These are phyloP conservation scores for Przewalskia tangutica DNA, from an alignment of 257 asterid species.

Conservation along the genomic window DNA sequence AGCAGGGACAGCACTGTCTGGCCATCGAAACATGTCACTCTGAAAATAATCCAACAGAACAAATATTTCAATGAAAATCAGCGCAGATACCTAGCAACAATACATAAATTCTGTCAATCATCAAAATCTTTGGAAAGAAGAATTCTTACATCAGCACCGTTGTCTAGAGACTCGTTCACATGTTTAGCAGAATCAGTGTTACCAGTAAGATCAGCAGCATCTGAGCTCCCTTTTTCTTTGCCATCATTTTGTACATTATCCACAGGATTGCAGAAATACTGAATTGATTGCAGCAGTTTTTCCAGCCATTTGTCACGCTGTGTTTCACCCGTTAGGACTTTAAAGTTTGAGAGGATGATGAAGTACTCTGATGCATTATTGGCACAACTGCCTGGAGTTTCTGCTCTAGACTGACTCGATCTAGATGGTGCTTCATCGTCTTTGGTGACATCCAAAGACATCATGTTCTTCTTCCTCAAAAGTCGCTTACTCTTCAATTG, in stretches of 20 bases:
- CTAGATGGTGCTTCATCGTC: conserved; percentile 45
- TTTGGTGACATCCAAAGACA: conserved; percentile 59
- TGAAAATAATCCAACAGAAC: conserved; percentile 15
- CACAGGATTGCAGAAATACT: conserved; percentile 36
- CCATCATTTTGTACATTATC: conserved; percentile 25
- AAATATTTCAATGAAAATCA: background rate
- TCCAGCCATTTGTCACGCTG: conserved; percentile 74
- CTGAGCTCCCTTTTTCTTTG: conserved; percentile 22
- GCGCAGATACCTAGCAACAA: background rate
- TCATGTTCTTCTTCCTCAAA: conserved; percentile 41
- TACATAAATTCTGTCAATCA: background rate
- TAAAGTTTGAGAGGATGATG: conserved; percentile 32
- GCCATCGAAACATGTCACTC: conserved; percentile 48
- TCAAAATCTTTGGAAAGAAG: background rate
- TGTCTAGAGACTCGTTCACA: conserved; percentile 26
- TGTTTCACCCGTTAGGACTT: conserved; percentile 50
- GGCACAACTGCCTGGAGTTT: conserved; percentile 58
- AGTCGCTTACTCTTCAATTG: conserved; percentile 46
- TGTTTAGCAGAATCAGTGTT: conserved; percentile 14
- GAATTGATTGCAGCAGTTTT: conserved; percentile 58
- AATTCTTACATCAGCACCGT: conserved; percentile 25
- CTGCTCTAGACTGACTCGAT: conserved; percentile 42
- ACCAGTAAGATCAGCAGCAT: conserved; percentile 12
- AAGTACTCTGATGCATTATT: conserved; percentile 40
- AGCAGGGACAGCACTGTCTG: conserved; percentile 50